Evolutionary conservation across 352 stramenopile genomes (phyloP), one percentile per base, ranked within the genome.

Genomic region (Globisporangium cystogenes): DNA sequence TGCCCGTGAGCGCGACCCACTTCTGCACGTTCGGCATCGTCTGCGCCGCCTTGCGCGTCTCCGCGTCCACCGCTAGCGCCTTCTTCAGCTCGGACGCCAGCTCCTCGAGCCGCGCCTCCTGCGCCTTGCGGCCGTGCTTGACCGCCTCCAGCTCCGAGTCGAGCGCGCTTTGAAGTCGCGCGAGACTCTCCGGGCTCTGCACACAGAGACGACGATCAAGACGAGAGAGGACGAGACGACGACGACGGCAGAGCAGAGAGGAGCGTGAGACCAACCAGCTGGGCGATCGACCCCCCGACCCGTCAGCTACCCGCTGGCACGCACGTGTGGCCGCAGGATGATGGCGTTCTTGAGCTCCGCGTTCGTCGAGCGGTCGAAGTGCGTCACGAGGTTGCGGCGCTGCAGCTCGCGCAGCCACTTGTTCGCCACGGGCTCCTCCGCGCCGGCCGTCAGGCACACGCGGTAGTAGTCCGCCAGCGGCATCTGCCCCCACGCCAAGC

Each of bases 381-480:
- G 76, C 54, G 86, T 72, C 40, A 83, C 74, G 10, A 92, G 52
- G 46, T 90, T 88, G 20, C 82, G 76, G 40, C 80, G 76, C 53
- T 92, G 79, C 49, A 92, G 58, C 48, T 90, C 80, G 24, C 76
- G 62, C 7, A 92, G 61, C 82, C 82, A 92, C 57, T 87, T 90
- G 57, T 81, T 82, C 33, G 79, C 80, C 29, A 88, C 76, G 0
- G 65, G 63, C 55, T 89, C 68, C 39, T 90, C 82, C 1, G 74
- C 79, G 8, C 82, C 79, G 0, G 74, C 77, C 46, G 82, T 82
- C 26, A 85, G 67, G 51, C 82, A 92, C 56, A 89, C 83, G 46
- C 68, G 48, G 57, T 89, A 92, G 54, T 76, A 92, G 55, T 92
- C 79, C 20, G 56, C 48, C 41, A 92, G 48, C 10, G 82, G 77